Conservation (phyloP, 176 grass and related monocot genomes). For the Triticum timopheevii region DNA sequence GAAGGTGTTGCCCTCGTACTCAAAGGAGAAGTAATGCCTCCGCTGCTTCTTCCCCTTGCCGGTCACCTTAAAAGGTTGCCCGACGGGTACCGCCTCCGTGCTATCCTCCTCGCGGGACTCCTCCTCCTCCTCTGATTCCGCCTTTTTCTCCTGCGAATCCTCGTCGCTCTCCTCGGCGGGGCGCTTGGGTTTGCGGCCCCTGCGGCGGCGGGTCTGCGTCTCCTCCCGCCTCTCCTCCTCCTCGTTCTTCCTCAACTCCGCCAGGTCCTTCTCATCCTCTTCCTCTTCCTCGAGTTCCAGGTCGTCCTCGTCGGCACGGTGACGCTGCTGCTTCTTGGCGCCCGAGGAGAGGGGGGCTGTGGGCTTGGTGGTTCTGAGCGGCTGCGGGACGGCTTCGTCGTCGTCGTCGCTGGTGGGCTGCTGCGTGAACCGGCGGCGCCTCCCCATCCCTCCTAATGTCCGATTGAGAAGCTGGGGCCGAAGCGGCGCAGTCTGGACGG, state of each 20-base stretch:
- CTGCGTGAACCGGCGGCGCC: conserved; percentile 60
- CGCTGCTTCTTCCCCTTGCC: conserved; percentile 78
- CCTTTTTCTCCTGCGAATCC: conserved; percentile 8
- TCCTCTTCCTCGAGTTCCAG: conserved; percentile 54
- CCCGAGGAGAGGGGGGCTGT: conserved; percentile 10
- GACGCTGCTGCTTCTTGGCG: conserved; percentile 33
- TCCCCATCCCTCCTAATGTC: conserved; percentile 56
- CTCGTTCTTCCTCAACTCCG: conserved; percentile 48
- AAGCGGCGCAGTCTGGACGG: not conserved
- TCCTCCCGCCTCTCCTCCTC: conserved; percentile 52
- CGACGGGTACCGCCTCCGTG: conserved; percentile 56
- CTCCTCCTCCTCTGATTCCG: conserved; percentile 32
- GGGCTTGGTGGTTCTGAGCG: conserved; percentile 15
- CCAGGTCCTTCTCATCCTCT: conserved; percentile 55
- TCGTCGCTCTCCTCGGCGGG: conserved; percentile 38
- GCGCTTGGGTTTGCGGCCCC: conserved; percentile 36
- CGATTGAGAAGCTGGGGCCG: conserved; percentile 1
- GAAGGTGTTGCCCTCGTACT: conserved; percentile 86
- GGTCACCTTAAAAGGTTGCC: conserved; percentile 61
- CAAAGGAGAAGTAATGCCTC: conserved; percentile 72
- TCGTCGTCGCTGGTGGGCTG: conserved; percentile 64
- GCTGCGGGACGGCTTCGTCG: conserved; percentile 18
- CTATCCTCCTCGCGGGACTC: conserved; percentile 53
- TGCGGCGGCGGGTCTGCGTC: conserved; percentile 38
- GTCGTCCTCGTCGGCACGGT: conserved; percentile 16